These are phyloP conservation scores for Austroboletus novae-zelandiae DNA, from an alignment of 1,284 basidiomycete species.

Conservation along the genomic window DNA sequence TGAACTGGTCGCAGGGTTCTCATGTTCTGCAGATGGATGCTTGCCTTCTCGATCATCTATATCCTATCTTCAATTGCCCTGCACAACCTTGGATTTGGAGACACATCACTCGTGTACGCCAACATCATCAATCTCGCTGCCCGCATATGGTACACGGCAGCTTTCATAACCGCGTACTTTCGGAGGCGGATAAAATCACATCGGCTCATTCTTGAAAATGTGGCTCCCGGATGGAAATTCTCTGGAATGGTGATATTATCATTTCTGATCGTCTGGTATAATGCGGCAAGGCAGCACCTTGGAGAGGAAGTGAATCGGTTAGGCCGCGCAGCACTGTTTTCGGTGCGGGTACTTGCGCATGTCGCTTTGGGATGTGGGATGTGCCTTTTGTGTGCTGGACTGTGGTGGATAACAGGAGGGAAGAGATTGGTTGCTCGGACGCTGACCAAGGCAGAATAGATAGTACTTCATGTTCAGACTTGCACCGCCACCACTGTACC, in stretches of 20 bases:
- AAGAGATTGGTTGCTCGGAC: conserved; percentile 19
- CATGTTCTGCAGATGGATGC: conserved; percentile 55
- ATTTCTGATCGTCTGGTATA: conserved; percentile 26
- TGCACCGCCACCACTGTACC: conserved; percentile 20
- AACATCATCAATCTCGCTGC: conserved; percentile 66
- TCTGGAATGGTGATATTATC: conserved; percentile 32
- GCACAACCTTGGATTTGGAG: conserved; percentile 53
- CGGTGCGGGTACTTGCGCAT: conserved; percentile 36
- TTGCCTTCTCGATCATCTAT: conserved; percentile 62
- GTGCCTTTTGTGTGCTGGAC: conserved; percentile 38
- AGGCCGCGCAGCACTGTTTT: conserved; percentile 33
- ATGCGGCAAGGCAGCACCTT: conserved; percentile 23
- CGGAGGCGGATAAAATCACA: conserved; percentile 20
- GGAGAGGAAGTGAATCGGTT: conserved; percentile 21
- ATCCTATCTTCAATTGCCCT: conserved; percentile 51
- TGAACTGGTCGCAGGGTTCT: conserved; percentile 2
- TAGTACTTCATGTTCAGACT: neutral
- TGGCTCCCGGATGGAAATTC: conserved; percentile 36
- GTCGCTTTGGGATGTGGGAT: conserved; percentile 41
- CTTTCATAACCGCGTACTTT: conserved; percentile 40
- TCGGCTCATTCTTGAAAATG: conserved; percentile 24
- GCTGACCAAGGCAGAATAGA: conserved; percentile 24
- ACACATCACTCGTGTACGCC: conserved; percentile 72
- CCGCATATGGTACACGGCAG: conserved; percentile 53
- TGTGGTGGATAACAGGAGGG: conserved; percentile 46